Conservation (phyloP, 192 early-diverging fungal genomes). For the Haplosporangium gracile region DNA sequence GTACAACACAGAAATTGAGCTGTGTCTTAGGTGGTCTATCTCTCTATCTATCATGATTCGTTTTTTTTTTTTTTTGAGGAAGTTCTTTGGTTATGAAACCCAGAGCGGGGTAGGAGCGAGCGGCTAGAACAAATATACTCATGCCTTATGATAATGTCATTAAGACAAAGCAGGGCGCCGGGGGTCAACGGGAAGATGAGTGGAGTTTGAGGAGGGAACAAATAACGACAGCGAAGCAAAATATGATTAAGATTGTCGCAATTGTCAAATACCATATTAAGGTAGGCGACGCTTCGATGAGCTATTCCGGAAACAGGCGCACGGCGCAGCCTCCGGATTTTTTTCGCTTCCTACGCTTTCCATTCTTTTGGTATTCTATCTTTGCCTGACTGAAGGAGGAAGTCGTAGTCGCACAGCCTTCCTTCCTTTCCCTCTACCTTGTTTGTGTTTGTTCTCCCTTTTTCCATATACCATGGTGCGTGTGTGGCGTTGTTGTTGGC, state of each 20-base stretch:
- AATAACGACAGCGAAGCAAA: too few relatives aligned
- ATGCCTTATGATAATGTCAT: too few relatives aligned
- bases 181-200: too few relatives aligned
- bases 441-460: background rate
- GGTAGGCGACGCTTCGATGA: background rate
- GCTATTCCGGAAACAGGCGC: background rate
- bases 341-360: constrained; percentile 1
- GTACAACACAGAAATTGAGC: too few relatives aligned
- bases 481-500: background rate
- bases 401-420: background rate
- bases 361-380: background rate
- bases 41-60: too few relatives aligned
- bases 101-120: too few relatives aligned
- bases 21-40: too few relatives aligned
- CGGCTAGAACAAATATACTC: too few relatives aligned
- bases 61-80: too few relatives aligned
- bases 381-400: background rate
- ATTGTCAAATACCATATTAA: background rate
- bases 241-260: background rate
- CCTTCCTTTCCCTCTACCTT: background rate
- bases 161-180: too few relatives aligned
- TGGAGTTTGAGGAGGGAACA: too few relatives aligned
- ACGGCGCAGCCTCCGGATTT: background rate
- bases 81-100: too few relatives aligned
- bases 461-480: background rate